Base-by-base conservation (phyloP, 225 moss, liverwort and hornwort species). In the Anthoceros angustus region DNA sequence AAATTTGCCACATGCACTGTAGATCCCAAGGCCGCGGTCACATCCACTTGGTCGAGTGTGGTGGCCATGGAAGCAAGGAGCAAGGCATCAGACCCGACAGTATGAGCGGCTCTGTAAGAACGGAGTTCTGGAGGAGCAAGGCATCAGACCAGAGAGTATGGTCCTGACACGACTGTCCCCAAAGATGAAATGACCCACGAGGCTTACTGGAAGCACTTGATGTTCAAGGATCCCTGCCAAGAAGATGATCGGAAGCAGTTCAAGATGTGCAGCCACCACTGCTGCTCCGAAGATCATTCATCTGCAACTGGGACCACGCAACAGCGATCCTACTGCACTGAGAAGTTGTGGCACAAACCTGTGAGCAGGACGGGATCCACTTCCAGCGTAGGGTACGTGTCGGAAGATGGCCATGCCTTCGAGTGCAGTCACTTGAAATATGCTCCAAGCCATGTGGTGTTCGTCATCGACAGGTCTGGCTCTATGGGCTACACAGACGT, bases 351-450 rank as follows among this genome's bases (percentile, higher is more conserved):
- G 81, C 81, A 81, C n/a, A 21, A 14, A 0, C 43, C 70, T 12
- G 66, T 72, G 7, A 8, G 32, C 9, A 66, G 40, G 25, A 5
- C 16, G 2, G 62, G 41, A 39, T 8, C 38, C 16, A 9, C 26
- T 5, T 46, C 41, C 60, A 66, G 78, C 23, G 39, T 45, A 42
- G 82, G 82, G 3, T 74, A 63, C 42, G 42, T 76, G 24, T 76
- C 76, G 21, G 61, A 64, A 3, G 80, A 80, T 61, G 83, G 80
- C 18, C 80, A 83, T 42, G 64, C 65, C 20, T 73, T 83, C 62
- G 15, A 21, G 8, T 80, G 83, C 41, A 70, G 68, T 65, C 83
- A 83, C 69, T 73, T 71, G 63, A 74, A 67, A 26, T 42, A 78
- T 38, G 23, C 63, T 49, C 63, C 68, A 39, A 73, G 62, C 25